Conservation (phyloP, 176 grass and related monocot species). For the Areca catechu region DNA sequence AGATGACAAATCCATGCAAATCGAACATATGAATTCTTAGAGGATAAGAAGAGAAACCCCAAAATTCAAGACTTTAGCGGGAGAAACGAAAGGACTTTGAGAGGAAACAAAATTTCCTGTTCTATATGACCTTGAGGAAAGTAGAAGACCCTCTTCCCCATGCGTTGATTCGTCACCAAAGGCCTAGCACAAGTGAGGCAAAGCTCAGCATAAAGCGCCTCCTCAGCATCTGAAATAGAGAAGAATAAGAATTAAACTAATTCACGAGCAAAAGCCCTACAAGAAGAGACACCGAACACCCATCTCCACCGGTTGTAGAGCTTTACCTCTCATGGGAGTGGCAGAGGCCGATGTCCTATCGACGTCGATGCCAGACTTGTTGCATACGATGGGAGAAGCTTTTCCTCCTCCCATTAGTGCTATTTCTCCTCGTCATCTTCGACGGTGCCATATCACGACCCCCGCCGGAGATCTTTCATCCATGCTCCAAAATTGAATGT, state of each 20-base stretch:
- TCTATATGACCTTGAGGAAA: conserved; percentile 96
- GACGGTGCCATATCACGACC: no score
- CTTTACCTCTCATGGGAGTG: no score
- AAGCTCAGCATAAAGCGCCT: conserved; percentile 69
- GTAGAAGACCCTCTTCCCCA: conserved; percentile 72
- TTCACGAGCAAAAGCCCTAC: background rate
- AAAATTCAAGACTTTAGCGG: background rate
- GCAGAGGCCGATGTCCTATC: no score
- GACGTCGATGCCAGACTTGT: no score
- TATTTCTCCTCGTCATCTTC: no score
- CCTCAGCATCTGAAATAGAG: conserved; percentile 21
- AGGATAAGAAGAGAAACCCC: background rate
- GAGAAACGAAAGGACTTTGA: conserved; percentile 1
- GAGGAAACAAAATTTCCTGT: conserved; percentile 33
- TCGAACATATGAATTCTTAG: background rate
- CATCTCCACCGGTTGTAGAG: no score
- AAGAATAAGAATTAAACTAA: background rate
- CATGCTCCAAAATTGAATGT: no score
- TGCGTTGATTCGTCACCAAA: conserved; percentile 60
- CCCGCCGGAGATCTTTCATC: no score
- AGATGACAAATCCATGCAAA: conserved; percentile 2
- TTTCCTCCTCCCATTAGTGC: no score
- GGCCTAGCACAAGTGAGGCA: conserved; percentile 87
- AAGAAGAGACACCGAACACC: no score
- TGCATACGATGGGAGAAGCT: no score